Evolutionary conservation across 1,139 yeast genomes (phyloP).

Genomic region (Kazachstania sp.): DNA sequence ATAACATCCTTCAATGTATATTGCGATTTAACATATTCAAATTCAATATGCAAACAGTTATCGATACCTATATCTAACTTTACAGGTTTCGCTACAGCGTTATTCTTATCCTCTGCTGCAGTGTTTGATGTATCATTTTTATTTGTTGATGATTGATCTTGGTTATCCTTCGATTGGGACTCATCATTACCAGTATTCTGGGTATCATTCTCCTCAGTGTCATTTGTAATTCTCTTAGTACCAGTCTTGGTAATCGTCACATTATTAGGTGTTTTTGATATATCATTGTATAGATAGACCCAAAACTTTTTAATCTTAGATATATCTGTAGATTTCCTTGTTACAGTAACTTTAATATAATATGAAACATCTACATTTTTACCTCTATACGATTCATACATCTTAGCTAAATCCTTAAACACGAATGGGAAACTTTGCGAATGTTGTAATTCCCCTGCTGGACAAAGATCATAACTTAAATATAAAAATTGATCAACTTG

Average conservation of each 20-base stretch:
- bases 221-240: neutral
- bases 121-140: conserved; percentile 4
- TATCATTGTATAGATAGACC: conserved; percentile 56
- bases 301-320: conserved; percentile 69
- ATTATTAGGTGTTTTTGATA: conserved; percentile 21
- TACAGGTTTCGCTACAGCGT: conserved; percentile 41
- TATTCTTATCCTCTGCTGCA: conserved; percentile 30
- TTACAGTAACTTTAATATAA: conserved; percentile 72
- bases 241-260: conserved; percentile 2
- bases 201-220: neutral
- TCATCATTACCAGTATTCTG: conserved; percentile 1
- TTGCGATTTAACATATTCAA: conserved; percentile 80
- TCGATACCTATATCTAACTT: conserved; percentile 95
- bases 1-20: conserved; percentile 85
- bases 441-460: conserved; percentile 79
- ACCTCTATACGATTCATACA: conserved; percentile 87
- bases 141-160: conserved; percentile 19
- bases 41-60: conserved; percentile 92
- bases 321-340: conserved; percentile 72
- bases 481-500: conserved; percentile 67
- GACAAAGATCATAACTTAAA: conserved; percentile 82
- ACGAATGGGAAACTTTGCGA: conserved; percentile 81
- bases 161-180: neutral
- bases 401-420: conserved; percentile 89
- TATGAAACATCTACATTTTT: conserved; percentile 76